A percentile compares a stretch with the other conserved stretches of the same genome.
Evolutionary conservation across 352 stramenopile species (phyloP).

Genomic region (Phytopythium sindhum): DNA sequence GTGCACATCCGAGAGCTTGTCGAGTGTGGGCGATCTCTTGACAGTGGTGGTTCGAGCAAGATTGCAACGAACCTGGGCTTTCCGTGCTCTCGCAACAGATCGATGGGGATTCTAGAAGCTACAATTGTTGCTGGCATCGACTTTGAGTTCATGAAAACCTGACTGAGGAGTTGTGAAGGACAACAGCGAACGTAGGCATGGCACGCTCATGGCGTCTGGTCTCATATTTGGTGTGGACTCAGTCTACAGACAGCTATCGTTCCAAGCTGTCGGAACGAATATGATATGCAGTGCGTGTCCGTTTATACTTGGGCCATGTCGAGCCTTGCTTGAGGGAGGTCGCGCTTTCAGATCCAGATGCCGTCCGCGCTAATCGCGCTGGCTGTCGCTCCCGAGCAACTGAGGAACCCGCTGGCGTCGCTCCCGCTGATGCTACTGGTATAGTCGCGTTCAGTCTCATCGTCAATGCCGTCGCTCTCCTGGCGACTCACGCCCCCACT

Average conservation of each 20-base stretch:
- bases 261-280: no score
- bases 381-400: constrained; percentile 37
- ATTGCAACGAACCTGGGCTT: constrained; percentile 17
- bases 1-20: constrained; percentile 36
- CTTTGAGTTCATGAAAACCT: constrained; percentile 13
- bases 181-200: no score
- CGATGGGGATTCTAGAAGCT: neutral
- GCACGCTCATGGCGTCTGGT: no score
- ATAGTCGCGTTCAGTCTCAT: constrained; percentile 19
- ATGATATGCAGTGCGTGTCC: neutral
- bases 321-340: neutral
- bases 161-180: neutral
- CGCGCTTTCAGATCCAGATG: constrained; percentile 22
- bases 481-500: constrained; percentile 8
- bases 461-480: constrained; percentile 17
- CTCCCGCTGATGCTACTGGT: constrained; percentile 14
- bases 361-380: constrained; percentile 39
- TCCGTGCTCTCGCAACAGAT: neutral
- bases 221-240: no score
- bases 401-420: constrained; percentile 58
- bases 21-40: constrained; percentile 33
- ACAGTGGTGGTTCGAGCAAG: constrained; percentile 22
- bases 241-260: no score
- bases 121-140: neutral
- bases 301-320: neutral